Percentiles rank a stretch among this genome's conserved stretches.
phyloP scores from a whole-genome alignment of 352 stramenopile genomes.

The Pythium pyrilobum region DNA sequence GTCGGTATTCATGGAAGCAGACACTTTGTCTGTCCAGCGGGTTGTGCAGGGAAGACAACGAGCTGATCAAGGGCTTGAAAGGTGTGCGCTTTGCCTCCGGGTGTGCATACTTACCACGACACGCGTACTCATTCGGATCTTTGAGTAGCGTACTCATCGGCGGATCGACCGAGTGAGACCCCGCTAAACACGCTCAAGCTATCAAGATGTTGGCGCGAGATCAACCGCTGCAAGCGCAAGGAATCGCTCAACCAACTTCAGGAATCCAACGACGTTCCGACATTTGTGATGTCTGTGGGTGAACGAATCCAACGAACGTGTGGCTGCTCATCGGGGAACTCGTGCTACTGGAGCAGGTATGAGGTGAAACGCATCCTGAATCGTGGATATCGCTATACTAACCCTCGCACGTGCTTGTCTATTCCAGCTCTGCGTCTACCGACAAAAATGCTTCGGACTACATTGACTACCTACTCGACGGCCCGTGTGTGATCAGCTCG shows the following conservation, averaged over 20 bases:
- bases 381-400: too few relatives aligned
- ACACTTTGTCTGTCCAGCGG: constrained; percentile 40
- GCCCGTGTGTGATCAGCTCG: constrained; percentile 45
- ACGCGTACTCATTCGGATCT: neutral
- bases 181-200: constrained; percentile 52
- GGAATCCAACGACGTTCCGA: constrained; percentile 26
- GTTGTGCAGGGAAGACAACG: constrained; percentile 25
- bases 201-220: constrained; percentile 61
- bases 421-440: constrained; percentile 55
- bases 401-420: too few relatives aligned
- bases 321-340: constrained; percentile 63
- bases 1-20: constrained; percentile 39
- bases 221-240: constrained; percentile 27
- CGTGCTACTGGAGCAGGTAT: constrained; percentile 83
- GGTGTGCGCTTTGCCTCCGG: constrained; percentile 1
- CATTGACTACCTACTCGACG: constrained; percentile 67
- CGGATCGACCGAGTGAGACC: constrained; percentile 20
- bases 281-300: constrained; percentile 45
- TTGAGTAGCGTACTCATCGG: constrained; percentile 19
- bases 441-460: constrained; percentile 55
- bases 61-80: constrained; percentile 32
- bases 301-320: constrained; percentile 62
- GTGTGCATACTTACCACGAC: neutral
- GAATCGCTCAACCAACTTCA: constrained; percentile 28
- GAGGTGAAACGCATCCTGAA: neutral